Base-by-base conservation (phyloP, 495 filamentous ascomycete species). In the Lasiosphaeria miniovina region DNA sequence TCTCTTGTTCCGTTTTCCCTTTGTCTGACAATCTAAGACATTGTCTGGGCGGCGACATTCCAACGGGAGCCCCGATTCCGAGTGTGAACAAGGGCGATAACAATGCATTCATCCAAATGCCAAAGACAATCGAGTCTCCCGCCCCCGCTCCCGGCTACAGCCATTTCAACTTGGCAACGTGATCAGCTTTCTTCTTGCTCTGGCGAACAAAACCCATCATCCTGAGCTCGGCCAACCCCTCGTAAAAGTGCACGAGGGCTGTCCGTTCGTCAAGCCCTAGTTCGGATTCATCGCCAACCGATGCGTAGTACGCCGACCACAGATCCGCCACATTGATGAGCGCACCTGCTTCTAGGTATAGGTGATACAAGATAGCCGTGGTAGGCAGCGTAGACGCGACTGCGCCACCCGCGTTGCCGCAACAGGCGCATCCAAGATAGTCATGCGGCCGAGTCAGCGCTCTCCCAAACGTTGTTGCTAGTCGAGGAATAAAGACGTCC, bases 121-220 rank as follows among this genome's bases (percentile, higher is more conserved):
- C 49, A 53, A 52, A 48, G 34, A 57, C 12, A 46, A 33, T 17
- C 36, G 15, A 34, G 40, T 9, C 35, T 12, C 12, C 11, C 33
- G 9, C 34, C 24, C 12, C 52, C 24, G 15, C 46, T 31, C 7
- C 41, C 14, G 51, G 33, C 63, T 52, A 76, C 15, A 75, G 55
- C 77, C 77, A 80, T 48, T 77, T 77, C 56, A 90, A 74, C 74
- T 96, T 98, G 15, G 90, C 87, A 62, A 96, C 74, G 74, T 96
- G 93, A 70, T 97, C 94, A 11, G 84, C 82, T 80, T 94, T 95
- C 80, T 92, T 97, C 73, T 86, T 89, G 65, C 87, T 98, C 61
- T 80, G 80, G 75, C 94, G 97, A 36, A 97, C 79, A 77, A 96
- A 86, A 17, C 93, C 93, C 75, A 98, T 78, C 48, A 83, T 80